These are phyloP conservation scores for Penicillium sp. DNA, from an alignment of 2,329 filamentous ascomycete genomes.

Conservation along the genomic window DNA sequence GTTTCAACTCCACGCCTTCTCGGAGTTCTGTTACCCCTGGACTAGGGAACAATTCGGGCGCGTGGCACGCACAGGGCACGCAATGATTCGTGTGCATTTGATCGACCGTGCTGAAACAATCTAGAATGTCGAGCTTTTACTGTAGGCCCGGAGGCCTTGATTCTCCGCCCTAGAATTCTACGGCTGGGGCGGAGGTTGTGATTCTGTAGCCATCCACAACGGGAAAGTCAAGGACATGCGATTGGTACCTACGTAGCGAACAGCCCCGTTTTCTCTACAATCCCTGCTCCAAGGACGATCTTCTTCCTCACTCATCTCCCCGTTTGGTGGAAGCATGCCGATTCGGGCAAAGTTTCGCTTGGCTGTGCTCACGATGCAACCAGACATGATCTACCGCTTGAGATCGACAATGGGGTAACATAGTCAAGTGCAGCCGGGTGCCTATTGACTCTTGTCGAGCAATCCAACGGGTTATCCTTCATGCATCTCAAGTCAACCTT, in stretches of 20 bases:
- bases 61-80: slow-evolving; percentile 16
- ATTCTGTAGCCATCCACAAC: slow-evolving; percentile 10
- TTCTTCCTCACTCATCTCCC: slow-evolving; percentile 1
- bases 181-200: slow-evolving; percentile 3
- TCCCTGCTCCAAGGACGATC: slow-evolving; percentile 8
- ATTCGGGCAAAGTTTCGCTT: too few species aligned
- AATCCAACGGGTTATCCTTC: neutral
- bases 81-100: slow-evolving; percentile 25
- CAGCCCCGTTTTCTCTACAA: too few species aligned
- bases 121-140: slow-evolving; percentile 26
- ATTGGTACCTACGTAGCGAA: neutral
- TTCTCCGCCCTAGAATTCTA: slow-evolving; percentile 3
- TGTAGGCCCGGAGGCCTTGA: slow-evolving; percentile 12
- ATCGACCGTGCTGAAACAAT: slow-evolving; percentile 36
- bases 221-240: slow-evolving; percentile 2
- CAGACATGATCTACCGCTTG: too few species aligned
- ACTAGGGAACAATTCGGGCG: neutral
- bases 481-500: neutral
- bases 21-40: slow-evolving; percentile 7
- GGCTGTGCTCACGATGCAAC: neutral
- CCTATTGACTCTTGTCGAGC: too few species aligned
- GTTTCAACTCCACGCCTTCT: slow-evolving; percentile 12
- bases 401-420: too few species aligned
- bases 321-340: too few species aligned
- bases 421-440: too few species aligned